Conservation (phyloP, 371 early-diverging fungal genomes). For the Chytridium lagenaria region DNA sequence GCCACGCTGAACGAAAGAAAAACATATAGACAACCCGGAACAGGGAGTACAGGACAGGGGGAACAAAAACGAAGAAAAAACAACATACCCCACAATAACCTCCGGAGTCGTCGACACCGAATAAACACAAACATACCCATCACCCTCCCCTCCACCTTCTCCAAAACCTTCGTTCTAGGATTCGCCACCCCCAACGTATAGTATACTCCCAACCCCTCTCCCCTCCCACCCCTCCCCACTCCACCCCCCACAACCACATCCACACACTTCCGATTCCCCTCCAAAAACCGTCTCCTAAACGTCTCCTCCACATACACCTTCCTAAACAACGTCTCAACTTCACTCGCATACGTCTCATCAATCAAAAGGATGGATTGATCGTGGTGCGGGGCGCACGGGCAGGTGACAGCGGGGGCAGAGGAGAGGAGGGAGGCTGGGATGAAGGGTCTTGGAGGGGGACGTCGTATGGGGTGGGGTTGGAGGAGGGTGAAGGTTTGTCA, state of each 20-base stretch:
- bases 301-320: neutral
- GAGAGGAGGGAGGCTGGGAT: neutral
- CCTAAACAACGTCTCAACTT: neutral
- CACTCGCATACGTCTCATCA: conserved; percentile 4
- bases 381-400: neutral
- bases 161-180: conserved; percentile 9
- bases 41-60: neutral
- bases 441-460: no score
- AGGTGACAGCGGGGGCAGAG: neutral
- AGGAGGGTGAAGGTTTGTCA: neutral
- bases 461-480: neutral
- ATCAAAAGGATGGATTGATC: conserved; percentile 2
- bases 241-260: conserved; percentile 4
- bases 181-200: conserved; percentile 13
- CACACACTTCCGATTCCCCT: conserved; percentile 9
- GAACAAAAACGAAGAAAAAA: neutral
- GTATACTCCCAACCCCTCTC: conserved; percentile 1
- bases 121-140: conserved; percentile 1
- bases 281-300: conserved; percentile 4
- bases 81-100: conserved; percentile 7
- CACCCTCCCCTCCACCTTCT: neutral
- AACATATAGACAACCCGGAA: no score
- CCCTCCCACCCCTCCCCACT: neutral
- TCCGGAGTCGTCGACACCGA: conserved; percentile 14
- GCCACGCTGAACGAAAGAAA: no score